A percentile compares a stretch with the other conserved stretches of the same genome.
Conservation (phyloP, 2,329 filamentous ascomycete species). For the Aureobasidium pullulans region DNA sequence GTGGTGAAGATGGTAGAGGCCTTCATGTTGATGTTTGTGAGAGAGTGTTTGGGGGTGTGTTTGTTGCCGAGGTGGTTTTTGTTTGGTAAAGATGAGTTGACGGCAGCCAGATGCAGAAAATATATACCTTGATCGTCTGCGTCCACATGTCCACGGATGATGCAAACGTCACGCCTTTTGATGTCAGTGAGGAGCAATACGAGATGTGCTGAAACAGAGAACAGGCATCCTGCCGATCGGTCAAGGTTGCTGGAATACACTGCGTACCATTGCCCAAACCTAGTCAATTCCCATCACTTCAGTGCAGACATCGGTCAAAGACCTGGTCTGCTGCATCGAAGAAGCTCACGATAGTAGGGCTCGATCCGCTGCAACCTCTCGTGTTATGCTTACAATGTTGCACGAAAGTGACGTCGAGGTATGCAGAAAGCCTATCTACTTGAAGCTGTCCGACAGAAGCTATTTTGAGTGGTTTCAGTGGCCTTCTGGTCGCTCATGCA, state of each 20-base stretch:
- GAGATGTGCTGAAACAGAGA: conserved; percentile 1
- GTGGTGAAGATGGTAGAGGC: conserved; percentile 3
- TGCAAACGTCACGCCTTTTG: neutral
- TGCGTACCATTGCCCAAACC: neutral
- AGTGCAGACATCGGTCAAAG: neutral
- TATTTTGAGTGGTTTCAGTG: neutral
- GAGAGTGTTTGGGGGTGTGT: no score
- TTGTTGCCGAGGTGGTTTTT: neutral
- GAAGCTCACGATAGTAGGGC: neutral
- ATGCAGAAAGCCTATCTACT: neutral
- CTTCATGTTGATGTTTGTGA: neutral
- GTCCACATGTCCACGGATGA: neutral
- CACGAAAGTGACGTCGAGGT: neutral
- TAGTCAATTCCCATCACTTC: neutral
- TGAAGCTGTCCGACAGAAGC: neutral
- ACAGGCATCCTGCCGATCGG: neutral
- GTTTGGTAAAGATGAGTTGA: neutral
- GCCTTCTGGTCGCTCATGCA: neutral
- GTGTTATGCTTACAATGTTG: neutral
- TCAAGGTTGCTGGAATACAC: neutral
- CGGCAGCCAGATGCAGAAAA: neutral
- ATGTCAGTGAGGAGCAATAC: neutral
- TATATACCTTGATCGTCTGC: neutral
- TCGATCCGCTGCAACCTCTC: neutral
- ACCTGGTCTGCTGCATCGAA: neutral